Base-by-base conservation (phyloP, 169 alveolate species). In the Cryptosporidium meleagridis region DNA sequence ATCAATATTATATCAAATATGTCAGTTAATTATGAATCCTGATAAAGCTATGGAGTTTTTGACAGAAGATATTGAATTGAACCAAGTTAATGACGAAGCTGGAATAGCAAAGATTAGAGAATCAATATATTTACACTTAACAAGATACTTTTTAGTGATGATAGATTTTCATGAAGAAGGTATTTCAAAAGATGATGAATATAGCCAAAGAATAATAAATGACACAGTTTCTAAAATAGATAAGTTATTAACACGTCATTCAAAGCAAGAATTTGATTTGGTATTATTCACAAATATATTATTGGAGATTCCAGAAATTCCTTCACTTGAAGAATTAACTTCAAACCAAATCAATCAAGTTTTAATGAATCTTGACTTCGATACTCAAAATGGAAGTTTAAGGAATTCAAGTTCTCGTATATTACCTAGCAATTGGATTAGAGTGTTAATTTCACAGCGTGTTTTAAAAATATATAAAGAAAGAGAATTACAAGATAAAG, bases 231-330 rank as follows among this genome's bases (percentile, higher is more conserved):
- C 69, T 21, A 39, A 62, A 16, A 59, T 80, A 48, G 29, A 41
- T 59, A 9, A 61, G 5, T 26, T 80, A 44, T 33, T 80, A 45
- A 12, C 8, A 26, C 33, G 62, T 6, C 37, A 31, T 23, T 45
- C 48, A 3, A 33, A 61, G 23, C 41, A 18, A 8, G 69, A 80
- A 21, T 62, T 80, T 62, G 89, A 80, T 65, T 18, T 1, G 1
- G 55, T 31, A n/a, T 14, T 65, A n/a, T 65, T 80, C 39, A 31
- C 67, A 26, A 80, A 65, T 31, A 62, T 80, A 9, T 41, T 80
- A 26, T 18, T 80, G 29, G 89, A 80, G 52, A 62, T 80, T n/a
- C 89, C 89, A 0, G 89, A 80, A 65, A 23, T 80, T 33, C 35
- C 21, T 29, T 62, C 75, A 29, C 70, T 80, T 9, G 45, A 62